phyloP scores from a whole-genome alignment of 371 early-diverging fungal genomes.

The Nematocida homosporus region DNA sequence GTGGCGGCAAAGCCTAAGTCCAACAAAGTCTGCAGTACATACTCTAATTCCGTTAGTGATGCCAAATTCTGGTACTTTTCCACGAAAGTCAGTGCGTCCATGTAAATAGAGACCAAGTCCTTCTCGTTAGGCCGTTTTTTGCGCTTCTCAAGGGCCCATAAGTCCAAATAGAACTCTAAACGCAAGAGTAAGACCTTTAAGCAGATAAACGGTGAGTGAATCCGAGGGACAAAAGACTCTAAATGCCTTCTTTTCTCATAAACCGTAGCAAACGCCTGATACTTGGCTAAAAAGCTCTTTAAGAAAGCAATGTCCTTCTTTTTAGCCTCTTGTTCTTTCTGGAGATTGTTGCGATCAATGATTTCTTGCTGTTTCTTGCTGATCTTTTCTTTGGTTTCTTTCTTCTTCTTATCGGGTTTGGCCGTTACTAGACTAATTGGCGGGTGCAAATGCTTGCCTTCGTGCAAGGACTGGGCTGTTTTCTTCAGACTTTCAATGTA shows the following conservation, averaged over 20 bases:
- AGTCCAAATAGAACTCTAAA: constrained; percentile 66
- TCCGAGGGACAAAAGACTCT: constrained; percentile 56
- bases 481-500: constrained; percentile 57
- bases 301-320: constrained; percentile 62
- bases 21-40: constrained; percentile 60
- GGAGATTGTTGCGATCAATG: constrained; percentile 63
- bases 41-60: constrained; percentile 55
- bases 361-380: constrained; percentile 64
- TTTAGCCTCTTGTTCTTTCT: constrained; percentile 59
- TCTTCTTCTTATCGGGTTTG: constrained; percentile 27
- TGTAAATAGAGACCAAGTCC: constrained; percentile 64
- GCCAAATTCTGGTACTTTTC: constrained; percentile 45
- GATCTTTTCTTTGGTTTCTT: constrained; percentile 55
- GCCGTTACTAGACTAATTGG: constrained; percentile 47
- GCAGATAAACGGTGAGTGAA: constrained; percentile 55
- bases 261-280: constrained; percentile 36
- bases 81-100: constrained; percentile 60
- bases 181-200: constrained; percentile 61
- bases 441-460: constrained; percentile 49
- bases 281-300: constrained; percentile 62
- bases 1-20: constrained; percentile 66
- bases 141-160: constrained; percentile 66
- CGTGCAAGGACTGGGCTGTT: constrained; percentile 52
- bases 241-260: constrained; percentile 59
- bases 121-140: constrained; percentile 59